phyloP scores from a whole-genome alignment of 2,329 filamentous ascomycete genomes.

The Cladobotryum mycophilum region DNA sequence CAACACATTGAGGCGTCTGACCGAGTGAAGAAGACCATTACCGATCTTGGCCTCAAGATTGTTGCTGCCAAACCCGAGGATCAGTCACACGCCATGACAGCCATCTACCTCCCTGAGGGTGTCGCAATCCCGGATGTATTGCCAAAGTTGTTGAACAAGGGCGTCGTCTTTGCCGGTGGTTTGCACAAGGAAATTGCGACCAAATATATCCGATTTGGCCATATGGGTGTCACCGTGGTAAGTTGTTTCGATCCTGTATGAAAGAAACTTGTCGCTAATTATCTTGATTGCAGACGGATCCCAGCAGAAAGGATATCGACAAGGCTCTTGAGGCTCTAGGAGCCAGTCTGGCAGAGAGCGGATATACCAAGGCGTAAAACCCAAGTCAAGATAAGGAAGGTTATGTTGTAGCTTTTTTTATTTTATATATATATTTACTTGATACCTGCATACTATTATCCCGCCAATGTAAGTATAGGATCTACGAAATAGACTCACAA shows the following conservation, averaged over 20 bases:
- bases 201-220: conserved; percentile 92
- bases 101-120: conserved; percentile 86
- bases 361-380: conserved; percentile 44
- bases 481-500: too few relatives aligned
- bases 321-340: conserved; percentile 74
- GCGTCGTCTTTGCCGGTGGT: conserved; percentile 89
- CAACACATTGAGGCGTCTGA: conserved; percentile 73
- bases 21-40: conserved; percentile 77
- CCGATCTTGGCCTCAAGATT: conserved; percentile 78
- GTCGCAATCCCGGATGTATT: conserved; percentile 76
- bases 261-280: not conserved
- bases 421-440: too few relatives aligned
- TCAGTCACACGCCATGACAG: conserved; percentile 96
- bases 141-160: conserved; percentile 76
- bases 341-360: conserved; percentile 67
- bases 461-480: too few relatives aligned
- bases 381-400: too few relatives aligned
- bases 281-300: conserved; percentile 52
- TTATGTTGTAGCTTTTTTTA: too few relatives aligned
- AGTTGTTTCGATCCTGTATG: conserved; percentile 26
- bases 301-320: conserved; percentile 73
- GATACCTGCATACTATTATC: too few relatives aligned
- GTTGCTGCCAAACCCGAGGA: conserved; percentile 79
- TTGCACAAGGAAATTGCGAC: conserved; percentile 92
- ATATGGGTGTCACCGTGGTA: conserved; percentile 92